Evolutionary conservation across 176 grass and related monocot genomes (phyloP), one percentile per base, ranked within the genome.

Genomic region (Raddia distichophylla): DNA sequence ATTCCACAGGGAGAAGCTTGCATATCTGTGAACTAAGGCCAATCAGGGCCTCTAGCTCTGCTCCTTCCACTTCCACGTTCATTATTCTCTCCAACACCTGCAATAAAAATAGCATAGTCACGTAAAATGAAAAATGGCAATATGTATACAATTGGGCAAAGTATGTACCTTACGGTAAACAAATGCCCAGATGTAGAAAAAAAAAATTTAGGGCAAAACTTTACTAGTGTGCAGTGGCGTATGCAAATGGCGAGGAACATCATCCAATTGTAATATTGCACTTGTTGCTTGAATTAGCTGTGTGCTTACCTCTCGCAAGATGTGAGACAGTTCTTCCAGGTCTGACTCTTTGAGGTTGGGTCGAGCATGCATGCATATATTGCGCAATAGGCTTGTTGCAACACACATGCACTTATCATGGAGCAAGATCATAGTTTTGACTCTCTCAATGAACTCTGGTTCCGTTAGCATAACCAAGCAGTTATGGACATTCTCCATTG

Each of bases 41-140:
- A 34, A 63, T 32, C 2, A 77, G 74, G 11, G 33, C 16, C 43
- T 62, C 57, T 27, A 62, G 58, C 33, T 77, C 58, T 50, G 58
- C 12, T 42, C 74, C 74, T 3, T 40, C 4, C 37, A 40, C 4
- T 33, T 62, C 12, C 5, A 2, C 20, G 1, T 77, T 7, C 14
- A 77, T 27, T 77, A 77, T 77, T 77, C 22, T 13, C 63, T 77
- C 59, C 58, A 77, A 12, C 20, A 77, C 75, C 58, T 77, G 37
- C 59, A 60, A 1, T 22, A 5, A 9, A 46, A 46, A 68, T 2
- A 62, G 10, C 27, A 27, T 2, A 40, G 37, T 17, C 27, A 27
- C 27, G 27, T 27, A 27, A 27, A 27, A 27, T 27, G 27, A 27
- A 27, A 27, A 27, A 27, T 27, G 1, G 27, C 1, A 27, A 27